Evolutionary conservation across 176 grass and related monocot genomes (phyloP), one percentile per base, ranked within the genome.

Genomic region (Microstegium vimineum): DNA sequence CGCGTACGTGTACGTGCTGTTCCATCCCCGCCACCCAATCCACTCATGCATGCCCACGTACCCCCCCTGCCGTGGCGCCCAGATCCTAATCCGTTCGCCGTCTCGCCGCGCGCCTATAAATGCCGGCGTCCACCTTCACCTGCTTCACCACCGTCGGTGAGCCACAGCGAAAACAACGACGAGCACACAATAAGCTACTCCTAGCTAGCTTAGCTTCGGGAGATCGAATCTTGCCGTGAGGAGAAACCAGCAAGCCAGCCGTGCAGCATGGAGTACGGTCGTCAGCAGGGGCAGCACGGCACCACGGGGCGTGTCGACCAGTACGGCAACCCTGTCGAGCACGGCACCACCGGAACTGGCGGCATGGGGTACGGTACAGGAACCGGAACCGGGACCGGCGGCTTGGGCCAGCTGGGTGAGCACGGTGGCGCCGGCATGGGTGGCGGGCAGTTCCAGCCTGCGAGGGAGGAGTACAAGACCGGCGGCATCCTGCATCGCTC

Each of bases 401-500:
- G 74, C n/a, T 45, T 66, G 69, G 61, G 51, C 18, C 67, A 69
- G 67, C 49, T n/a, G n/a, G n/a, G n/a, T n/a, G n/a, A 31, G 2
- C 41, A 73, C 11, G 88, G 51, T 54, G 69, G 64, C 30, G 5
- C 18, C 0, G 82, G 73, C 40, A 49, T 33, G 43, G 77, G 71
- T 0, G 85, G 90, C 0, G 60, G 62, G 10, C 88, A 92, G 67
- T 78, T 90, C 37, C 82, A 88, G 47, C 74, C 85, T 0, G 28
- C 0, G 22, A 88, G 71, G 33, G 90, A 83, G 17, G 73, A 87
- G 8, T 66, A 87, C 70, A 86, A 86, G 36, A 41, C 75, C n/a
- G 81, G 81, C 25, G 84, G 76, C 11, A 32, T 85, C 31, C 92
- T 81, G 49, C 92, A 82, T 27, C 89, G 89, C 66, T 89, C 92